phyloP scores from a whole-genome alignment of 2,329 filamentous ascomycete genomes.

The Ophiognomonia clavigignenti-juglandacearum region DNA sequence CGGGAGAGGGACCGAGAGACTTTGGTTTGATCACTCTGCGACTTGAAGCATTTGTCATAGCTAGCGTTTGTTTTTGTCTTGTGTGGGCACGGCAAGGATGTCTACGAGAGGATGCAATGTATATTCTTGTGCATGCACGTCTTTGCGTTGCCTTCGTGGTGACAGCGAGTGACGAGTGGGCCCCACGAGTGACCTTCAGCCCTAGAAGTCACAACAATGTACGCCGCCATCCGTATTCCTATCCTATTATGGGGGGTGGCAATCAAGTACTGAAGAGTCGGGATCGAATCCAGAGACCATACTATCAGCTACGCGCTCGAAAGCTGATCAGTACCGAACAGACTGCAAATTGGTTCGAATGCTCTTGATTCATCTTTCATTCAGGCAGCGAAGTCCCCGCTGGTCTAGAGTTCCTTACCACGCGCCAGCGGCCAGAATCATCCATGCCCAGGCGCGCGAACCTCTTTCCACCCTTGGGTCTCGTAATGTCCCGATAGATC shows the following conservation, averaged over 20 bases:
- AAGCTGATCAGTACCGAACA: not conserved
- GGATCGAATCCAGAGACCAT: too few species aligned
- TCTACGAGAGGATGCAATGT: too few species aligned
- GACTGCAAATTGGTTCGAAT: not conserved
- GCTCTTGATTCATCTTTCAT: not conserved
- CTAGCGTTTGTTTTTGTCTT: not conserved
- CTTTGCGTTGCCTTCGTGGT: too few species aligned
- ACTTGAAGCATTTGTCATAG: not conserved
- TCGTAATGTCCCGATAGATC: constrained; percentile 2
- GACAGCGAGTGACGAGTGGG: too few species aligned
- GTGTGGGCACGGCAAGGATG: not conserved
- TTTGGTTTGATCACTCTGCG: too few species aligned
- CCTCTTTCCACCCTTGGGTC: not conserved
- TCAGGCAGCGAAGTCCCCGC: not conserved
- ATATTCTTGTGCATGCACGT: too few species aligned
- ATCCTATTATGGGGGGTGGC: too few species aligned
- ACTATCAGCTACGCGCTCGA: too few species aligned
- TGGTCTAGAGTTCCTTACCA: not conserved
- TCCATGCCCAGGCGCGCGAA: constrained; percentile 7
- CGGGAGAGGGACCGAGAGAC: not conserved
- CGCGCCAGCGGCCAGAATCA: constrained; percentile 10
- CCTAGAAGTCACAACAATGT: too few species aligned
- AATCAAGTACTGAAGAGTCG: too few species aligned
- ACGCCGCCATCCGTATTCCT: too few species aligned
- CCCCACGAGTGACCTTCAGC: too few species aligned